phyloP scores from a whole-genome alignment of 1,139 yeast species.

The Candida glucosophila region DNA sequence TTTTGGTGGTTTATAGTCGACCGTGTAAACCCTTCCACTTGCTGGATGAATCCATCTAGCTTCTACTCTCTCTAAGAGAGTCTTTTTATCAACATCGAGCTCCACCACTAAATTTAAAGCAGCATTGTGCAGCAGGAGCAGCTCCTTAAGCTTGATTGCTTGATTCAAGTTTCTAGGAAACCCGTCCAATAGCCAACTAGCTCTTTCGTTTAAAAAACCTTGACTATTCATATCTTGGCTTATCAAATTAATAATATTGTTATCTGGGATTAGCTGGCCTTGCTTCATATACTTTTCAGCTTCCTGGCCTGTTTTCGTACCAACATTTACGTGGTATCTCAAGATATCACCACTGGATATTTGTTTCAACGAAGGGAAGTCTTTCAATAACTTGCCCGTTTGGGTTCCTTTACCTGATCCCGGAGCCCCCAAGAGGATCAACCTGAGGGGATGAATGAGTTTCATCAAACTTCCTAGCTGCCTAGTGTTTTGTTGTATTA shows the following conservation, averaged over 20 bases:
- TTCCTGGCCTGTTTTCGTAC: conserved; percentile 47
- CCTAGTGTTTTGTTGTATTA: no score
- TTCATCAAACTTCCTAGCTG: conserved; percentile 3
- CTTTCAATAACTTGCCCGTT: conserved; percentile 52
- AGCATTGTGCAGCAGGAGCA: conserved; percentile 30
- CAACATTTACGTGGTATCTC: conserved; percentile 52
- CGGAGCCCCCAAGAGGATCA: conserved; percentile 81
- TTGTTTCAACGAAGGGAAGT: conserved; percentile 42
- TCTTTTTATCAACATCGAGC: conserved; percentile 71
- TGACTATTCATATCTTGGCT: conserved; percentile 35
- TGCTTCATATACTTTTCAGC: conserved; percentile 49
- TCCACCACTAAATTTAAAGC: conserved; percentile 69
- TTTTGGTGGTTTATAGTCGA: conserved; percentile 85
- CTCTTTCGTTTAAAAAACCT: conserved; percentile 36
- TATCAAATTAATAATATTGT: conserved; percentile 53
- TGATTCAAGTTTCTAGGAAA: conserved; percentile 78
- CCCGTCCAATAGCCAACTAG: conserved; percentile 81
- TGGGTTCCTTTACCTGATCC: conserved; percentile 95
- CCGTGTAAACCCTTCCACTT: conserved; percentile 80
- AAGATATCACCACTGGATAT: conserved; percentile 81
- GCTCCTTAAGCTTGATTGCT: conserved; percentile 50
- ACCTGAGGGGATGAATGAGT: conserved; percentile 41
- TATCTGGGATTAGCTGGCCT: conserved; percentile 73
- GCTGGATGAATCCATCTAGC: conserved; percentile 79
- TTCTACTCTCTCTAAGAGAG: conserved; percentile 72